Evolutionary conservation across 352 stramenopile species (phyloP), one percentile per base, ranked within the genome.

Genomic region (Pythium aristosporum): DNA sequence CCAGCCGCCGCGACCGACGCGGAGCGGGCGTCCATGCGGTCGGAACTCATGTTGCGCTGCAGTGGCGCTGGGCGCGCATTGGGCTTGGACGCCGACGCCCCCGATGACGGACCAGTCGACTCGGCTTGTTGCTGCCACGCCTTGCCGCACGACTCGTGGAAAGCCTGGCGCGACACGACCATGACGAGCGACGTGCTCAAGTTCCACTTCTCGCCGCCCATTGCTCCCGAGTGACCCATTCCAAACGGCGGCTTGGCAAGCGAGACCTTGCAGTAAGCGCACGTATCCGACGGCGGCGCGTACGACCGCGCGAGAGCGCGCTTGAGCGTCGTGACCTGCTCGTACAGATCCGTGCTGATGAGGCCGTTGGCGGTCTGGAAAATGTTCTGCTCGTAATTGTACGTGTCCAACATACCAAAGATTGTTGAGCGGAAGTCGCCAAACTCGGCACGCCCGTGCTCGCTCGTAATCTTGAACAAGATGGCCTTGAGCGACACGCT

Each of bases 401-500:
- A 94, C 54, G 93, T 97, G 69, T 92, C 89, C n/a, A 98, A 69
- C 79, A 98, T 97, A 68, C 87, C 93, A 39, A 96, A 93, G 59
- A 98, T 94, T 52, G 96, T 98, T 43, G 96, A 91, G 2, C 93
- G 88, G 71, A 98, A 96, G 64, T 98, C 95, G 21, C 92, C 93
- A 65, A 98, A 96, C 44, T 92, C 85, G 68, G 88, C 96, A 57
- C 91, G 90, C 11, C 91, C 89, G 73, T 98, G 89, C 69, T 98
- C 95, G 49, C 89, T 97, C 52, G 93, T 98, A 57, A 98, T 96
- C 77, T 98, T 98, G 57, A 96, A 94, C 54, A 98, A 73, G 39
- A 98, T 94, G 63, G 96, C 91, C 69, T 90, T 91, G 12, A 98
- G 73, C 34, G 93, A 96, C 53, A 98, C 92, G 34, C 85, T 97